Percentiles rank a stretch among this genome's conserved stretches.
These are phyloP conservation scores for Fusarium dimerum DNA, from an alignment of 2,329 filamentous ascomycete species.

Conservation along the genomic window DNA sequence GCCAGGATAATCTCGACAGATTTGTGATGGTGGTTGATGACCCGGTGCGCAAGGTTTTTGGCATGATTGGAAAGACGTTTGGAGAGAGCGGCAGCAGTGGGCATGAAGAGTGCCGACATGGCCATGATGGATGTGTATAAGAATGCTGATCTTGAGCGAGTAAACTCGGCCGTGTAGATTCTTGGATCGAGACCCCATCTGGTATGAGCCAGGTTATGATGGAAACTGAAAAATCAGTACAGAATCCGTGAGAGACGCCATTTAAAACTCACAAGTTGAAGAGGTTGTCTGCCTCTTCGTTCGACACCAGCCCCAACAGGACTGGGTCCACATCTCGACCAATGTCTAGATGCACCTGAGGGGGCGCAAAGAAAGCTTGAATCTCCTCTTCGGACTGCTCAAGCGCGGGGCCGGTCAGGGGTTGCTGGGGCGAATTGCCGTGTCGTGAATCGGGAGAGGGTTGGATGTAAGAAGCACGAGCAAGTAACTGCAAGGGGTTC, in stretches of 20 bases:
- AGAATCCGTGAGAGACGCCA: background rate
- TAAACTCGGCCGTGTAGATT: constrained; percentile 66
- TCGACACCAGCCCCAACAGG: constrained; percentile 67
- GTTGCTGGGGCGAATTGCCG: constrained; percentile 28
- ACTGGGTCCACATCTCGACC: constrained; percentile 68
- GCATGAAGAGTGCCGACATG: constrained; percentile 67
- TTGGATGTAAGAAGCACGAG: constrained; percentile 69
- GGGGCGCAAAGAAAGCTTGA: constrained; percentile 67
- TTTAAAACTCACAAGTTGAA: constrained; percentile 59
- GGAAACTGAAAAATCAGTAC: constrained; percentile 52
- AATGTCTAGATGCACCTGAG: constrained; percentile 63
- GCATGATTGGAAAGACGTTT: constrained; percentile 66
- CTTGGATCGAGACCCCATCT: constrained; percentile 72
- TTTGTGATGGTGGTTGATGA: constrained; percentile 62
- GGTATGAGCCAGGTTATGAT: constrained; percentile 70
- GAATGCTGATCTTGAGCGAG: constrained; percentile 68
- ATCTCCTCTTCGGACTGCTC: constrained; percentile 46
- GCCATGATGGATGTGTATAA: constrained; percentile 72
- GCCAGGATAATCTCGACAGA: constrained; percentile 75
- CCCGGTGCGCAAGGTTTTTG: constrained; percentile 60
- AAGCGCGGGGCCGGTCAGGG: constrained; percentile 20
- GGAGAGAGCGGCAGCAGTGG: constrained; percentile 63
- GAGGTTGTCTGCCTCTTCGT: constrained; percentile 63
- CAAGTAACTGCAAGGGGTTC: constrained; percentile 72
- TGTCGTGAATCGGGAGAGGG: constrained; percentile 45